phyloP scores from a whole-genome alignment of 2,329 filamentous ascomycete genomes.

The Incumbomyces lentus region DNA sequence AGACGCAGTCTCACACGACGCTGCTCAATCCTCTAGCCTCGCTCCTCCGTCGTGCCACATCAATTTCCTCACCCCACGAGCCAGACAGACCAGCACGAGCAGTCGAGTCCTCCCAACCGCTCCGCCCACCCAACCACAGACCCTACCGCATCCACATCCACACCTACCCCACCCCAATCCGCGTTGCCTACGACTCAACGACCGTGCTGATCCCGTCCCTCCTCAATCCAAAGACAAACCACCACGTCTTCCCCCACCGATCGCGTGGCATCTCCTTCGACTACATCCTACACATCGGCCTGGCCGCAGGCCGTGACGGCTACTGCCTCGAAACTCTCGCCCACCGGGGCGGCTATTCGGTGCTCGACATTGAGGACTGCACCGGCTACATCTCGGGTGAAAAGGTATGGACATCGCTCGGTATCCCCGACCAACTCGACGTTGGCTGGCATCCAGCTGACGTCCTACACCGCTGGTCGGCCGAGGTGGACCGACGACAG shows the following conservation, averaged over 20 bases:
- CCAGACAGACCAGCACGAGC: background rate
- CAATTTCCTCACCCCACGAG: background rate
- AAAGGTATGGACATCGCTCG: slow-evolving; percentile 43
- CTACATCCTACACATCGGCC: slow-evolving; percentile 66
- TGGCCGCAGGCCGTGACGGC: slow-evolving; percentile 54
- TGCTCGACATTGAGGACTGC: slow-evolving; percentile 57
- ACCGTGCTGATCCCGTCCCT: slow-evolving; percentile 54
- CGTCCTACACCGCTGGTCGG: slow-evolving; percentile 47
- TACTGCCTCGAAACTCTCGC: slow-evolving; percentile 64
- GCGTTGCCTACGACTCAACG: slow-evolving; percentile 60
- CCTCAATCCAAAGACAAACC: slow-evolving; percentile 37
- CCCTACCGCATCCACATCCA: slow-evolving; percentile 46
- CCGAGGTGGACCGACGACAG: background rate
- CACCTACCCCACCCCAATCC: slow-evolving; percentile 56
- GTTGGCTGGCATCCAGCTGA: slow-evolving; percentile 48
- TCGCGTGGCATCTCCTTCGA: slow-evolving; percentile 39
- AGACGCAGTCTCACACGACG: slow-evolving; percentile 26
- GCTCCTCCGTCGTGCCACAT: background rate
- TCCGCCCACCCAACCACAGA: slow-evolving; percentile 4
- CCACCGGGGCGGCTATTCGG: slow-evolving; percentile 61
- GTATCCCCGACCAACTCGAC: slow-evolving; percentile 41
- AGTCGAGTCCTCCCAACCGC: background rate
- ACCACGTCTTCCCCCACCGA: slow-evolving; percentile 1
- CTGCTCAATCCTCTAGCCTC: background rate
- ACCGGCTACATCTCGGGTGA: slow-evolving; percentile 35